Evolutionary conservation across 176 grass and related monocot species (phyloP), one percentile per base, ranked within the genome.

Genomic region (Cocos nucifera): DNA sequence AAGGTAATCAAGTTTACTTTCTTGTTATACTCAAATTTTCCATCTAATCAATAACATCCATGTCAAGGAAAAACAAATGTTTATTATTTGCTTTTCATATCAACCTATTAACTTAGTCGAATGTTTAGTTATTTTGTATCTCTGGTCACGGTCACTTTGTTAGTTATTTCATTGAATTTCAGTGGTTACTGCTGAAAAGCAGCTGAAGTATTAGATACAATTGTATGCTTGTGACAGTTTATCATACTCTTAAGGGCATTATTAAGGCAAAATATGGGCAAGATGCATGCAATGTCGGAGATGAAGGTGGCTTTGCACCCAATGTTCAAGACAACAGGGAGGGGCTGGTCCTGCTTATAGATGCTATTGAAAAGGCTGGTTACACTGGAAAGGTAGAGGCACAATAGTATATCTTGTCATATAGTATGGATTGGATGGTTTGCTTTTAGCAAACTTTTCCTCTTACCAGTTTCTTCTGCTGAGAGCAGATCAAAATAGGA

Each of bases 321-420:
- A 98, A 98, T 65, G 87, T 98, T 80, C 93, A 98, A 73, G 93
- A 98, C 69, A 89, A 92, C 73, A 88, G 84, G 73, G 93, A 98
- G 72, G 93, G 93, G 5, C 84, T 98, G 63, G 79, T 98, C 53
- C 82, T 98, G 56, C 87, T 98, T 72, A 98, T 98, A 80, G 84
- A 89, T 83, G 93, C 93, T 19, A 86, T 92, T 76, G 87, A 92
- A 49, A 98, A 91, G 78, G 84, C 87, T 68, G 87, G 87, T 56
- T 92, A 92, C 74, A 83, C 84, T 58, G 93, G 87, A 78, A 89
- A 98, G 73, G 87, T 89, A 10, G 28, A 7, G 8, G n/a, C 18
- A 56, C 39, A 16, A 10, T 16, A 22, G 23, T 21, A 35, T 15
- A 14, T 25, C 51, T 56, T 2, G 2, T 55, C 23, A 22, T 39